These are phyloP conservation scores for Pelargonium fulgidum DNA, from an alignment of 441 rosid genomes.

Conservation along the genomic window DNA sequence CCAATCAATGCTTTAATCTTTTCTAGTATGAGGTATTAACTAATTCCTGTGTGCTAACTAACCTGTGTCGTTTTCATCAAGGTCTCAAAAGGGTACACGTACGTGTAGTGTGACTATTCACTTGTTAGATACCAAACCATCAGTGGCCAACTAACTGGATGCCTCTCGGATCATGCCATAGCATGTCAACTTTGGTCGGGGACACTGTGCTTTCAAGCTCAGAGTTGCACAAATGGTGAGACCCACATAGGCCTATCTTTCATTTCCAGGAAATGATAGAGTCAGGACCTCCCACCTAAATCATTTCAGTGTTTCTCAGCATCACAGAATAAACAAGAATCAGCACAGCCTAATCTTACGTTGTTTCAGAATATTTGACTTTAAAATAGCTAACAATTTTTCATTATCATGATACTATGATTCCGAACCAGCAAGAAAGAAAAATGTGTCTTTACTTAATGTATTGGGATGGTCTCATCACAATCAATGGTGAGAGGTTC, in stretches of 20 bases:
- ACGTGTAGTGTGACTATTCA: not conserved
- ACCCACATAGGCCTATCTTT: slow-evolving; percentile 8
- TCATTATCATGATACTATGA: not conserved
- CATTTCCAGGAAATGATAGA: slow-evolving; percentile 2
- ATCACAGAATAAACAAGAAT: slow-evolving; percentile 6
- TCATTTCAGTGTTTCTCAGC: not conserved
- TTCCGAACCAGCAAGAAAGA: not conserved
- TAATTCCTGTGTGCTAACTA: not conserved
- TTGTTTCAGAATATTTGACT: not conserved
- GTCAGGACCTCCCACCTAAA: not conserved
- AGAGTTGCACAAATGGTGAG: not conserved
- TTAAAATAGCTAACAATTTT: not conserved
- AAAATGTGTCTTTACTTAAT: not conserved
- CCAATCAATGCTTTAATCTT: slow-evolving; percentile 2
- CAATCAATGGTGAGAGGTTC: not conserved
- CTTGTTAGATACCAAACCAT: slow-evolving; percentile 7
- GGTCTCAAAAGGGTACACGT: not conserved
- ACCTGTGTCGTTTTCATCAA: not conserved
- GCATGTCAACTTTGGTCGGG: slow-evolving; percentile 4
- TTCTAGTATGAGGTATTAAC: not conserved
- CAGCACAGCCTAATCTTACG: slow-evolving; percentile 1
- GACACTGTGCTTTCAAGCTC: slow-evolving; percentile 11
- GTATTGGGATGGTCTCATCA: not conserved
- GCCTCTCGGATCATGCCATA: slow-evolving; percentile 5
- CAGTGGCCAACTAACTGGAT: slow-evolving; percentile 5